Evolutionary conservation across 805 yeast species (phyloP).

Genomic region (Tetrapisispora namnaoensis): DNA sequence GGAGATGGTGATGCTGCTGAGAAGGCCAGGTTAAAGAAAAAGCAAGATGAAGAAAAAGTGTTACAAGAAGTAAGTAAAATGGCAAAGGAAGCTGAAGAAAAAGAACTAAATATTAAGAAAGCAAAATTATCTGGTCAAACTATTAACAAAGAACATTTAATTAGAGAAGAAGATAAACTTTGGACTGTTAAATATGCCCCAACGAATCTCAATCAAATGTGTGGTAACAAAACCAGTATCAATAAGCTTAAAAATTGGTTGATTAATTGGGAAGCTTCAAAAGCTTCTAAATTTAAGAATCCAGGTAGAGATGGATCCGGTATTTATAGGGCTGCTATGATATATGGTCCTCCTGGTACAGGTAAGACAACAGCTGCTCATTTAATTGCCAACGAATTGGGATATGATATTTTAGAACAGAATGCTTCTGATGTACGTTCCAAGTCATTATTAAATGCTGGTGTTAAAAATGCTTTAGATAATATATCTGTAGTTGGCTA

Average conservation of each 20-base stretch:
- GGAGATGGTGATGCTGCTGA: conserved; percentile 76
- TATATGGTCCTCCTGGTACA: conserved; percentile 82
- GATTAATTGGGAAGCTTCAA: conserved; percentile 55
- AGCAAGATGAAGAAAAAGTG: conserved; percentile 53
- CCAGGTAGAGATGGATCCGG: conserved; percentile 60
- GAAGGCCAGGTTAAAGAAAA: conserved; percentile 58
- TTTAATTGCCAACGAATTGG: conserved; percentile 55
- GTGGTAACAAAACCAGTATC: conserved; percentile 82
- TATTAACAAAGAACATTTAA: conserved; percentile 11
- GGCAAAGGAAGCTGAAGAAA: conserved; percentile 37
- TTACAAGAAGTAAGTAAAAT: conserved; percentile 41
- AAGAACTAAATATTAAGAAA: conserved; percentile 18
- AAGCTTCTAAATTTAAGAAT: conserved; percentile 44
- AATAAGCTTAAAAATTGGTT: conserved; percentile 66
- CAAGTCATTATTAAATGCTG: conserved; percentile 60
- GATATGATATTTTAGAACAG: conserved; percentile 66
- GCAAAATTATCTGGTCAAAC: conserved; percentile 20
- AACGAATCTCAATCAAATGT: conserved; percentile 56
- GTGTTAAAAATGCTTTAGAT: conserved; percentile 59
- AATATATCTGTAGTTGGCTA: conserved; percentile 80
- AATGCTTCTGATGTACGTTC: conserved; percentile 89
- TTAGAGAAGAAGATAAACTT: conserved; percentile 44
- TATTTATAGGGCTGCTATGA: conserved; percentile 67
- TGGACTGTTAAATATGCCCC: conserved; percentile 98
- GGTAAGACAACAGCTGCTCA: conserved; percentile 82